Evolutionary conservation across 1,139 yeast species (phyloP).

Genomic region (Taphrina confusa): DNA sequence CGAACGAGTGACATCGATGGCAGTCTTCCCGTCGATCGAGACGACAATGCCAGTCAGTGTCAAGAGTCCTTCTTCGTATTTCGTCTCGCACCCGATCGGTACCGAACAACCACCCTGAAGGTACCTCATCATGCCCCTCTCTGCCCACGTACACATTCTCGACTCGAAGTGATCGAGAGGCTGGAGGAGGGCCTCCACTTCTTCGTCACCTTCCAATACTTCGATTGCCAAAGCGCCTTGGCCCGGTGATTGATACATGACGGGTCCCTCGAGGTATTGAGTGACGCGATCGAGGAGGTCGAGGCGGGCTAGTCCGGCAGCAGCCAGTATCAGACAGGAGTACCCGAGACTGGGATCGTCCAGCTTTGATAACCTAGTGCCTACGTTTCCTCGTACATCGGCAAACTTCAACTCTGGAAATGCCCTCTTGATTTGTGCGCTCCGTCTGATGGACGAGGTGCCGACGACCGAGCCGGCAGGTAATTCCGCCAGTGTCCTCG

Average conservation of each 20-base stretch:
- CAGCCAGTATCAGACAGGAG: constrained; percentile 80
- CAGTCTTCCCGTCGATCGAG: constrained; percentile 74
- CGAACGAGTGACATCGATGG: constrained; percentile 58
- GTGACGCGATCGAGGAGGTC: constrained; percentile 71
- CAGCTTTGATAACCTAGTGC: constrained; percentile 75
- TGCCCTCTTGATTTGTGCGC: constrained; percentile 68
- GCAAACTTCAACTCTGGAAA: constrained; percentile 64
- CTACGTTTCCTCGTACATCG: constrained; percentile 55
- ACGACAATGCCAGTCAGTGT: constrained; percentile 68
- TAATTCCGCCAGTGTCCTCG: constrained; percentile 65
- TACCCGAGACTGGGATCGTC: constrained; percentile 68
- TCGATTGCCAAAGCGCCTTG: constrained; percentile 97
- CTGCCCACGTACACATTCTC: constrained; percentile 81
- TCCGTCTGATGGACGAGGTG: constrained; percentile 88
- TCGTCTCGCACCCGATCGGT: constrained; percentile 89
- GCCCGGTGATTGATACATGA: constrained; percentile 95
- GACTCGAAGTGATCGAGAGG: constrained; percentile 67
- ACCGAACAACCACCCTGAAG: constrained; percentile 98
- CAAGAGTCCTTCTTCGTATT: constrained; percentile 53
- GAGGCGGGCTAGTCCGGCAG: constrained; percentile 82
- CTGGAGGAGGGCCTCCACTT: constrained; percentile 58
- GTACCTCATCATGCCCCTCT: constrained; percentile 79
- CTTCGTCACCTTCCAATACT: constrained; percentile 68
- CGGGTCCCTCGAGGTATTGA: constrained; percentile 64
- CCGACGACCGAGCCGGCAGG: constrained; percentile 89